Conservation (phyloP, 768 basidiomycete species). For the Leucosporidium creatinivorum region DNA sequence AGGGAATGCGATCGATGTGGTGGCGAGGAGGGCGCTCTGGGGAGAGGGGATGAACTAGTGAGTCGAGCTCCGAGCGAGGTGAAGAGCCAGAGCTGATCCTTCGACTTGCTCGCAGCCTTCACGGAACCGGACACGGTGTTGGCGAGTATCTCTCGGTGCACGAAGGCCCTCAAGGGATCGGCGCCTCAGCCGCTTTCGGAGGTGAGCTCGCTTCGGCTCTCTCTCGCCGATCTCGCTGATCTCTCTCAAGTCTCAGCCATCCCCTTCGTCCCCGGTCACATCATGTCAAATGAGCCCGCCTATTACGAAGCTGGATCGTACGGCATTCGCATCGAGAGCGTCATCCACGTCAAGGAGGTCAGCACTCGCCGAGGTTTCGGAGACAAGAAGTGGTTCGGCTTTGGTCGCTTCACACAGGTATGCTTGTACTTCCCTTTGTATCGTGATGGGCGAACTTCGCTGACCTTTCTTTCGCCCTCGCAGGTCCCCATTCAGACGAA, state of each 20-base stretch:
- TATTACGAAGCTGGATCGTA: constrained; percentile 62
- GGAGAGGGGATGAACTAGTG: constrained; percentile 33
- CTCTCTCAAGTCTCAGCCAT: constrained; percentile 2
- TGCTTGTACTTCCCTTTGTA: too few species aligned
- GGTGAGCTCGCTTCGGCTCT: neutral
- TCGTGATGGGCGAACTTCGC: too few species aligned
- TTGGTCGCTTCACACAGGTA: constrained; percentile 69
- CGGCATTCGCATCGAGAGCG: constrained; percentile 89
- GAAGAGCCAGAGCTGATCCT: too few species aligned
- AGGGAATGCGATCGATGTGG: constrained; percentile 44
- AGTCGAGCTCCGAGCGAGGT: too few species aligned
- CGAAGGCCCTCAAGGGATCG: constrained; percentile 33
- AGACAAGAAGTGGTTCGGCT: constrained; percentile 74
- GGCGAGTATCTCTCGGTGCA: constrained; percentile 62
- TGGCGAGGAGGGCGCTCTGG: constrained; percentile 33
- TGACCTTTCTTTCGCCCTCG: neutral
- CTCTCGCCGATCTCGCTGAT: neutral
- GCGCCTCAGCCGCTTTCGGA: neutral
- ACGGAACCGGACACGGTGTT: constrained; percentile 87
- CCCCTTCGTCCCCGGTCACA: constrained; percentile 72
- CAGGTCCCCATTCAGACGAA: constrained; percentile 87
- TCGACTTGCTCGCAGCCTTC: constrained; percentile 45
- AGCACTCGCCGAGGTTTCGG: constrained; percentile 57
- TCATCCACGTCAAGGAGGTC: constrained; percentile 64
- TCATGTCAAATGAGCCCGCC: constrained; percentile 76